phyloP scores from a whole-genome alignment of 75 land plant genomes.

The Chamaecyparis obtusa region DNA sequence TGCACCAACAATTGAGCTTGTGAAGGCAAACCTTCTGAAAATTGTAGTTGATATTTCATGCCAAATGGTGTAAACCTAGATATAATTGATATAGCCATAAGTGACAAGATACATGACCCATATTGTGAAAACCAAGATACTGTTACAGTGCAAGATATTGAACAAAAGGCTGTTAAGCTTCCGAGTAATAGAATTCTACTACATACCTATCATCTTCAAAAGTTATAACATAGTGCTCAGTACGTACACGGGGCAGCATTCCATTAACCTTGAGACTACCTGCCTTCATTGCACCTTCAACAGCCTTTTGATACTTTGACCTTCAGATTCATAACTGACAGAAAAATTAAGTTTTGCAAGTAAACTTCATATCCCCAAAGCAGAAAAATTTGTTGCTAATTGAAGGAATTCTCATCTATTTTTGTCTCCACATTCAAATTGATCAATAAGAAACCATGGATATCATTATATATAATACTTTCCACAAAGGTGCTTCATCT shows the following conservation, averaged over 20 bases:
- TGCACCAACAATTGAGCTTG: constrained; percentile 90
- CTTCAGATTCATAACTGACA: constrained; percentile 27
- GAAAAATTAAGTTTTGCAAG: background rate
- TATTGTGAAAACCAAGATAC: background rate
- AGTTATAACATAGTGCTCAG: constrained; percentile 79
- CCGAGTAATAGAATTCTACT: background rate
- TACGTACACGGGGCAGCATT: constrained; percentile 74
- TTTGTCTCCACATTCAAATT: background rate
- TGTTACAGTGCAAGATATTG: background rate
- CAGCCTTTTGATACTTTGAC: constrained; percentile 97
- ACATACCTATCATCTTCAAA: constrained; percentile 95
- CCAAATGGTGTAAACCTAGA: constrained; percentile 92
- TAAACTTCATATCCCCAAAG: background rate
- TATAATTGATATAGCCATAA: background rate
- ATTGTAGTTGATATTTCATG: constrained; percentile 87
- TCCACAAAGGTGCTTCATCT: background rate
- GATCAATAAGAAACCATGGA: background rate
- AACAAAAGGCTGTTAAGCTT: background rate
- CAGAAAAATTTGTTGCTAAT: background rate
- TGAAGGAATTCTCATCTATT: background rate
- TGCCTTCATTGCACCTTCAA: constrained; percentile 78
- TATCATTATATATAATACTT: background rate
- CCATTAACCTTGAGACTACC: constrained; percentile 59
- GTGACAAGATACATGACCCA: background rate
- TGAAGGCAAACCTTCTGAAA: constrained; percentile 61